These are phyloP conservation scores for Colletotrichum ledebouriae DNA, from an alignment of 2,329 filamentous ascomycete genomes.

Conservation along the genomic window DNA sequence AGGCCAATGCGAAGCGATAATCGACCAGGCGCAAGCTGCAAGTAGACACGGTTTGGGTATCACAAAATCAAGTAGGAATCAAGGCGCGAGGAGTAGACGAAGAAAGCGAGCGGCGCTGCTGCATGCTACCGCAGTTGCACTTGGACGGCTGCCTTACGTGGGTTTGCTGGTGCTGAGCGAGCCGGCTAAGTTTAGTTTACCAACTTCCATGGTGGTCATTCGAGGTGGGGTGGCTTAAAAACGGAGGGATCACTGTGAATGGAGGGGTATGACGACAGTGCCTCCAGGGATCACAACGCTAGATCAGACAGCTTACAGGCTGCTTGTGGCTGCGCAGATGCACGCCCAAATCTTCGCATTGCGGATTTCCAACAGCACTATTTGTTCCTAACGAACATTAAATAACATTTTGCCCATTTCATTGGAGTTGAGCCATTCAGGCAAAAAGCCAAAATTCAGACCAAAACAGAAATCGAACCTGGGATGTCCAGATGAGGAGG, in stretches of 20 bases:
- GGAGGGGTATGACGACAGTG: slow-evolving; percentile 39
- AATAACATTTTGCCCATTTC: background rate
- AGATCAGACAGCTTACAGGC: too few relatives aligned
- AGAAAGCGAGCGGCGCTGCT: background rate
- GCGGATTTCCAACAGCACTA: background rate
- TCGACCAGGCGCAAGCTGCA: background rate
- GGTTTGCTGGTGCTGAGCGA: background rate
- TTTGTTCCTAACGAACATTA: too few relatives aligned
- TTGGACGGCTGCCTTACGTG: slow-evolving; percentile 21
- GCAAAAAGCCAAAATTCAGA: background rate
- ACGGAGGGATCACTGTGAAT: background rate
- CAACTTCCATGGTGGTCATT: background rate
- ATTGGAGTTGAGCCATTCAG: background rate
- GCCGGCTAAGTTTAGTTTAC: background rate
- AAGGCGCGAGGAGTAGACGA: background rate
- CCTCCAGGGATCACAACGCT: slow-evolving; percentile 16
- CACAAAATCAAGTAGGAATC: background rate
- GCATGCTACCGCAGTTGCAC: background rate
- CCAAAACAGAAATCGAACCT: slow-evolving; percentile 47
- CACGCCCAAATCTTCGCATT: background rate
- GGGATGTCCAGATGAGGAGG: slow-evolving; percentile 44
- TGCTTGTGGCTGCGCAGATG: background rate
- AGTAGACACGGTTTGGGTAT: slow-evolving; percentile 3
- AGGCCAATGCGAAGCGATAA: background rate
- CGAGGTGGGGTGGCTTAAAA: slow-evolving; percentile 27